Base-by-base conservation (phyloP, 179 eudicot genomes). In the Beta macrorhiza region DNA sequence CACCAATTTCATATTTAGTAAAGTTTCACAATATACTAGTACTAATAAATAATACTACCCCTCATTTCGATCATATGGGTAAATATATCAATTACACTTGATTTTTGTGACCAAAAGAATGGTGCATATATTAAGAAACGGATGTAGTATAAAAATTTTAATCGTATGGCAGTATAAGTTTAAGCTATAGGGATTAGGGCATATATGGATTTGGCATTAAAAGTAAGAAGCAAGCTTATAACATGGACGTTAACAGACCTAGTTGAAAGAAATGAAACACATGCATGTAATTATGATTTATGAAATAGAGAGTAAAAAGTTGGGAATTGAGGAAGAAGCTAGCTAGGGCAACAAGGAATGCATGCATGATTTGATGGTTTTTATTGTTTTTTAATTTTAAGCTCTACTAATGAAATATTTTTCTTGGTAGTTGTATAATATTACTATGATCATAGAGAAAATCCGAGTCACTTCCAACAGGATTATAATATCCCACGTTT, bases 401-500 rank as follows among this genome's bases (percentile, higher is more conserved):
- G 42, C 42, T 37, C 42, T 37, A 37, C 42, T 37, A 37, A 37
- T 37, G 42, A 37, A 37, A 37, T 47, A 15, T 16, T 61, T 52
- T 19, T 72, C 5, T 58, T 29, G 37, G 37, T 74, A 6, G 45
- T 13, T 53, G 37, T 7, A 47, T 13, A 42, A 5, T 45, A 76
- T n/a, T 13, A n/a, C 20, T 47, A 76, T 32, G 52, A 71, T 61
- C 19, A 15, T 71, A 72, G 81, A 79, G 59, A 69, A 74, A 56
- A 83, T 67, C 37, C 74, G 17, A 52, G 85, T 75, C 72, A 51
- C 56, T 83, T 53, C 73, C 71, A 82, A 82, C 78, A 78, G 67
- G 58, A 71, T 63, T 73, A 77, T 44, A 57, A 77, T 59, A 58
- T 75, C 77, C 86, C 86, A 81, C 56, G 79, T 78, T 82, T 76